These are phyloP conservation scores for Haplosporangium gracile DNA, from an alignment of 192 early-diverging fungal species.

Conservation along the genomic window DNA sequence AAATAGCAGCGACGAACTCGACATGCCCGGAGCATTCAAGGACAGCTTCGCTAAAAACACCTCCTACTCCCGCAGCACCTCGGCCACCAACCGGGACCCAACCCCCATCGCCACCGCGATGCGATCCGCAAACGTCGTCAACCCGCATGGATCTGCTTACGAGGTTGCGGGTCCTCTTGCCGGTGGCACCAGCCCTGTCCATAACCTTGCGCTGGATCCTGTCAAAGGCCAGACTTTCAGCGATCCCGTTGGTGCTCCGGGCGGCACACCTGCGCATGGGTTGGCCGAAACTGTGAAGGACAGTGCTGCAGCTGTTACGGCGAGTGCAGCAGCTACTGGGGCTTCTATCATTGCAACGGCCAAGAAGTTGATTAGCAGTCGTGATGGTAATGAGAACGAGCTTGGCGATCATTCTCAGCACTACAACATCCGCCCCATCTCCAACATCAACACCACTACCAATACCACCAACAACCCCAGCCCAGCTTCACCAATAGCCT, in stretches of 20 bases:
- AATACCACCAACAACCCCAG: not conserved
- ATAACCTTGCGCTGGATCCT: not conserved
- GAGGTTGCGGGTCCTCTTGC: constrained; percentile 19
- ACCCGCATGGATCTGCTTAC: constrained; percentile 10
- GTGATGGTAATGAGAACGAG: not conserved
- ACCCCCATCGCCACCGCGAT: constrained; percentile 18
- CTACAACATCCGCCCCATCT: not conserved
- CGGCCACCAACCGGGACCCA: not conserved
- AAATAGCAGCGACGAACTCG: constrained; percentile 10
- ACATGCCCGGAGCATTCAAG: constrained; percentile 46
- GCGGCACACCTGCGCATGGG: not conserved
- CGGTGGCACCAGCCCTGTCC: constrained; percentile 16
- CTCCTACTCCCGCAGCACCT: not conserved
- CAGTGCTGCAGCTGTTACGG: constrained; percentile 4
- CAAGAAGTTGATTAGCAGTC: constrained; percentile 13
- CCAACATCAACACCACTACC: not conserved
- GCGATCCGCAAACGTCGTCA: constrained; percentile 21
- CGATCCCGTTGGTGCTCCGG: constrained; percentile 4
- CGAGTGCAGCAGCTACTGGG: constrained; percentile 22
- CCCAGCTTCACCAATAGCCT: not conserved
- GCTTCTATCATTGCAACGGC: constrained; percentile 32
- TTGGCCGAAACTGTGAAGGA: constrained; percentile 14
- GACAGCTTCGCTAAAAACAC: not conserved
- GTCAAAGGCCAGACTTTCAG: not conserved
- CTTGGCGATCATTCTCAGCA: not conserved